A percentile compares a stretch with the other conserved stretches of the same genome.
These are phyloP conservation scores for Petunia axillaris DNA, from an alignment of 257 asterid genomes.

Conservation along the genomic window DNA sequence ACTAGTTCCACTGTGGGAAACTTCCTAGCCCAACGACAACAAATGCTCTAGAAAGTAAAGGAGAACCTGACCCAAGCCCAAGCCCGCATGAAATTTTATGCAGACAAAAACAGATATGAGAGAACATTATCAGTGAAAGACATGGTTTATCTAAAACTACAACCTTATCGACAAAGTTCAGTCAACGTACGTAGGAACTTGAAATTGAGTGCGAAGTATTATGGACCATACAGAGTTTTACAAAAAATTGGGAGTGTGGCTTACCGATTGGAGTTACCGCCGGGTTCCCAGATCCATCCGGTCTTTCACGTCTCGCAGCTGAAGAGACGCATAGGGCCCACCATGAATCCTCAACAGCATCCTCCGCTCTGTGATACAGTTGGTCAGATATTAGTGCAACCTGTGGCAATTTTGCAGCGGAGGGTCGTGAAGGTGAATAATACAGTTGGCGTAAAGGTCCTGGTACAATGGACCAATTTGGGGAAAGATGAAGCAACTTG, in stretches of 20 bases:
- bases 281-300: background rate
- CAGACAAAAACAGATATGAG: too few species aligned
- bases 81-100: too few species aligned
- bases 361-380: background rate
- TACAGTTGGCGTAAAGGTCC: background rate
- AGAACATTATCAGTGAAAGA: background rate
- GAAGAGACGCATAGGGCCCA: background rate
- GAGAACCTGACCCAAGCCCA: too few species aligned
- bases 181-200: background rate
- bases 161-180: background rate
- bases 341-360: background rate
- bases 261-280: too few species aligned
- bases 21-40: too few species aligned
- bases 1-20: too few species aligned
- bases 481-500: background rate
- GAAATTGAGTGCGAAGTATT: background rate
- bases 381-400: background rate
- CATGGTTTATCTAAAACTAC: background rate
- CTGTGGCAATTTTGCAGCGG: background rate
- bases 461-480: background rate
- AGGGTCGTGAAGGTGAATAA: background rate
- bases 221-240: background rate
- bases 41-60: too few species aligned
- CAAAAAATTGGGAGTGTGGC: too few species aligned
- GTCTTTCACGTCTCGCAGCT: background rate